Conservation (phyloP, 805 yeast genomes). For the Jamesozyma piceae region DNA sequence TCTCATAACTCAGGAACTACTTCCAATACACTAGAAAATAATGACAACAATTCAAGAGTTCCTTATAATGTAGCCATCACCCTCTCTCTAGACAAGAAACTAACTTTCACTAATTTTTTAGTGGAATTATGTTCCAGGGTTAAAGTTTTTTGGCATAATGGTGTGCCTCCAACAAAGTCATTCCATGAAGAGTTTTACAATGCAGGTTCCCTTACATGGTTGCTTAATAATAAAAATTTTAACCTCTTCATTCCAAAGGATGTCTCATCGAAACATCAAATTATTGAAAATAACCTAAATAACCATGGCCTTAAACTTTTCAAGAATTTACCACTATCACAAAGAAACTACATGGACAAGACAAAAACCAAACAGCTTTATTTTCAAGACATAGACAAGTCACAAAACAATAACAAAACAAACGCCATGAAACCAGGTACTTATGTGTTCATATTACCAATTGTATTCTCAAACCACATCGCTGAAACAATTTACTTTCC, state of each 20-base stretch:
- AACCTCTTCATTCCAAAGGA: conserved; percentile 34
- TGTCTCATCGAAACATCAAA: conserved; percentile 15
- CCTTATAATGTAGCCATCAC: conserved; percentile 48
- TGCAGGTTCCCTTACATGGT: conserved; percentile 42
- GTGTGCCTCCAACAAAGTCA: conserved; percentile 40
- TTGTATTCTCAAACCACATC: conserved; percentile 46
- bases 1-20: no score
- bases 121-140: conserved; percentile 38
- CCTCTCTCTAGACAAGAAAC: conserved; percentile 36
- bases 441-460: conserved; percentile 57
- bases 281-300: conserved; percentile 18
- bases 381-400: neutral
- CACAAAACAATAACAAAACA: neutral
- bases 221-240: conserved; percentile 33
- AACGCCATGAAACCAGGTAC: conserved; percentile 45
- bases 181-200: conserved; percentile 40
- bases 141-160: conserved; percentile 44
- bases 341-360: conserved; percentile 15
- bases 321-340: conserved; percentile 9
- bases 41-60: conserved; percentile 19
- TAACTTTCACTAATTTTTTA: conserved; percentile 31
- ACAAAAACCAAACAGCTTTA: conserved; percentile 9
- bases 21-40: conserved; percentile 6
- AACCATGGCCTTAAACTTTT: conserved; percentile 14
- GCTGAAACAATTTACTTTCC: conserved; percentile 45